Evolutionary conservation across 176 grass and related monocot genomes (phyloP).

Genomic region (Oryza meridionalis): DNA sequence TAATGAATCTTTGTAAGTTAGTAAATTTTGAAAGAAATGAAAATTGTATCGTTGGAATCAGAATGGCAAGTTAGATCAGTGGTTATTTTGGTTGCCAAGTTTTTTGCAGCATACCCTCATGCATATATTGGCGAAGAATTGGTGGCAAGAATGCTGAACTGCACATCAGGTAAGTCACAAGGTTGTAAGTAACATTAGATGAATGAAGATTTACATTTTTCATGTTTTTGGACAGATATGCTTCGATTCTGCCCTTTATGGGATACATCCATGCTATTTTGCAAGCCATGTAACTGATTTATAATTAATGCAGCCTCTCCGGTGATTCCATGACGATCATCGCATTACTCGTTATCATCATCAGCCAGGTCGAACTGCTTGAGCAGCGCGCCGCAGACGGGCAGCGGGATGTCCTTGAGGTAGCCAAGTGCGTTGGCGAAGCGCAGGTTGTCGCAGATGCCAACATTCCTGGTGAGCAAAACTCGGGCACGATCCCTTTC

Average conservation of each 20-base stretch:
- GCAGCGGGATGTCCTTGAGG: constrained; percentile 62
- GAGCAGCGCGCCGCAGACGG: constrained; percentile 58
- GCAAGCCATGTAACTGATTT: constrained; percentile 22
- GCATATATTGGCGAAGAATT: neutral
- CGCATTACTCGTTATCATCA: constrained; percentile 25
- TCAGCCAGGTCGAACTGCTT: constrained; percentile 37
- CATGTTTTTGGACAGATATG: constrained; percentile 16
- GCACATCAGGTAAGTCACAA: constrained; percentile 27
- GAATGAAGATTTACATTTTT: constrained; percentile 23
- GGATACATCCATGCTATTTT: constrained; percentile 23
- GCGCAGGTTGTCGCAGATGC: constrained; percentile 47
- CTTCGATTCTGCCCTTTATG: constrained; percentile 9
- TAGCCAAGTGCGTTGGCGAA: constrained; percentile 69
- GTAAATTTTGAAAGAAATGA: constrained; percentile 33
- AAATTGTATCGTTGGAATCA: constrained; percentile 25
- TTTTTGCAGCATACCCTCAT: neutral
- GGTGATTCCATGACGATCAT: constrained; percentile 28
- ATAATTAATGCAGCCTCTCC: neutral
- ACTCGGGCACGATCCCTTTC: constrained; percentile 53
- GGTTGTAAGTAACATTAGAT: constrained; percentile 39
- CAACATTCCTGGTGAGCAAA: constrained; percentile 45
- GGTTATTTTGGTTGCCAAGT: neutral
- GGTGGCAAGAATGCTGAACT: neutral
- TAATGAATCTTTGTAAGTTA: constrained; percentile 39
- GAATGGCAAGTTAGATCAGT: constrained; percentile 5